Evolutionary conservation across 345 rosid species (phyloP), one percentile per base, ranked within the genome.

Genomic region (Acer campestre): DNA sequence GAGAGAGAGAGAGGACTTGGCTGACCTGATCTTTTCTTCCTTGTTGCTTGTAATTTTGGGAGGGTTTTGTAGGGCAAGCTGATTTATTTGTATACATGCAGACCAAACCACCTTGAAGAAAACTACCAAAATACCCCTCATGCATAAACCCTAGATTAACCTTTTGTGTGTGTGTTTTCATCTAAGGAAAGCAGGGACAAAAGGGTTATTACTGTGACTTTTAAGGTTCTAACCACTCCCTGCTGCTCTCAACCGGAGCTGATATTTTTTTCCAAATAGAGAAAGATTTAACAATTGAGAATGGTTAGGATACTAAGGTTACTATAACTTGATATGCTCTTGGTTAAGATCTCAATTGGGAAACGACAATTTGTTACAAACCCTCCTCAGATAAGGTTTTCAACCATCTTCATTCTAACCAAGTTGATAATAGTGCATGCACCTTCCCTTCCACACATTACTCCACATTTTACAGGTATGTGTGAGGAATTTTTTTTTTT

Each of bases 361-460:
- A 76, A 81, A 82, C 73, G 82, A 78, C 89, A 86, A 84, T 78
- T 66, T 69, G 85, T 76, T 73, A 76, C 80, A 84, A 80, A 82
- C 81, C 35, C 38, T 4, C 6, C 38, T 4, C 38, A 35, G 38
- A 16, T 58, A 3, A 14, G 4, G 61, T 67, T 42, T 67, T 64
- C 53, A 17, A 11, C 8, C 25, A 35, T 35, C 73, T 35, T 35
- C 5, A 35, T 35, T 35, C 6, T 70, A 76, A 67, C 53, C 55
- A 20, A 53, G 35, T 18, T 5, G 40, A 68, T 51, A 76, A 42
- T 58, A 13, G 38, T 31, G 35, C 35, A 31, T 31, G 35, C 4
- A 31, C 35, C 35, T 31, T 5, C 35, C 35, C 5, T 31, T 31
- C 35, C 35, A 0, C 35, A 31, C 35, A 31, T 31, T 31, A 31